Percentiles rank a stretch among this genome's conserved stretches.
These are phyloP conservation scores for Quercus alba DNA, from an alignment of 306 rosid species.

Conservation along the genomic window DNA sequence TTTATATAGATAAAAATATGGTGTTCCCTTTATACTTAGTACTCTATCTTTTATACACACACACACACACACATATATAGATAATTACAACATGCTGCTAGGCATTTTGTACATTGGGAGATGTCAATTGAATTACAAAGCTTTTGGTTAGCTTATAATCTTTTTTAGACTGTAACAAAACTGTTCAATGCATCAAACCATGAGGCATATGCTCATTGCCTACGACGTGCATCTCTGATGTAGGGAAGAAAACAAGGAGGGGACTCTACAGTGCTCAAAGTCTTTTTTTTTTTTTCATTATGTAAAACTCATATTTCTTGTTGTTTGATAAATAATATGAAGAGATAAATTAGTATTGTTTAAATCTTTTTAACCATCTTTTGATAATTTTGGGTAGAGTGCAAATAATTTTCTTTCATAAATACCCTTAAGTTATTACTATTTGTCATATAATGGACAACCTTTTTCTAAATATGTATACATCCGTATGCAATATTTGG, in stretches of 20 bases:
- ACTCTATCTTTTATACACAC: background rate
- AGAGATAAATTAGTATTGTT: background rate
- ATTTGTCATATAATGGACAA: no score
- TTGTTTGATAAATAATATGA: background rate
- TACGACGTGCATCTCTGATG: constrained; percentile 46
- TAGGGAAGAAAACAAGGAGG: constrained; percentile 20
- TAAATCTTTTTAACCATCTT: no score
- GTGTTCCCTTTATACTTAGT: background rate
- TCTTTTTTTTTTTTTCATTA: background rate
- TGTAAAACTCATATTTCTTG: no score
- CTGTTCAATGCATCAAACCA: constrained; percentile 68
- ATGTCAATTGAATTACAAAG: background rate
- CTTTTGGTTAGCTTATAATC: background rate
- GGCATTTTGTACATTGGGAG: no score
- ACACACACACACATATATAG: no score
- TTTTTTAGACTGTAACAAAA: constrained; percentile 72
- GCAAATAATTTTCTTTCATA: no score
- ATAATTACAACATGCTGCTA: no score
- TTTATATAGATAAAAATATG: no score
- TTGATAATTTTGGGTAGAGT: no score
- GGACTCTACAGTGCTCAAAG: constrained; percentile 34
- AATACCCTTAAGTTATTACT: no score
- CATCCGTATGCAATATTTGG: no score
- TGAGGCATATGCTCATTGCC: constrained; percentile 60
- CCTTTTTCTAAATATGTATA: no score